phyloP scores from a whole-genome alignment of 768 basidiomycete species.

The Tricholoma matsutake region DNA sequence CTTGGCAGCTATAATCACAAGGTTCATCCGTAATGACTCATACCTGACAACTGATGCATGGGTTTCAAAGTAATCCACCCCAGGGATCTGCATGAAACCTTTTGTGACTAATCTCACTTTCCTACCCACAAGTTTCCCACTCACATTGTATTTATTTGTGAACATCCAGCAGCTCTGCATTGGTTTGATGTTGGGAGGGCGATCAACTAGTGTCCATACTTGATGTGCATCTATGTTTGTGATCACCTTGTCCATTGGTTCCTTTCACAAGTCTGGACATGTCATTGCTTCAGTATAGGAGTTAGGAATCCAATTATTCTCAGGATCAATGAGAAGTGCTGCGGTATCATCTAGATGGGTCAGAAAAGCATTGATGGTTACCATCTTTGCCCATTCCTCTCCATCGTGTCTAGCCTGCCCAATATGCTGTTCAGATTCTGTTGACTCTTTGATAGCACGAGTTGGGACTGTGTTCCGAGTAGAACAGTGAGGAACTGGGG shows the following conservation, averaged over 20 bases:
- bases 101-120: conserved; percentile 18
- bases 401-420: background rate
- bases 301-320: background rate
- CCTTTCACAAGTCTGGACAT: conserved; percentile 2
- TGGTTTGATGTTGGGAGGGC: no score
- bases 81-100: conserved; percentile 10
- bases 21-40: conserved; percentile 8
- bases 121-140: conserved; percentile 22
- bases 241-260: no score
- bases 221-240: no score
- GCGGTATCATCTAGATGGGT: background rate
- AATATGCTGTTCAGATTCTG: conserved; percentile 2
- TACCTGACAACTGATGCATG: conserved; percentile 11
- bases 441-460: conserved; percentile 12
- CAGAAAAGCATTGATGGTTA: no score
- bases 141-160: conserved; percentile 23
- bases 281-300: no score
- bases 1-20: conserved; percentile 7
- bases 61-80: conserved; percentile 25
- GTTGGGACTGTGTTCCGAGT: background rate
- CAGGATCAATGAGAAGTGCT: background rate
- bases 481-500: background rate
- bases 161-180: conserved; percentile 10
- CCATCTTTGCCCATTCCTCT: background rate
- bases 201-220: no score